phyloP scores from a whole-genome alignment of 2,329 filamentous ascomycete genomes.

The Aschersonia sp. region DNA sequence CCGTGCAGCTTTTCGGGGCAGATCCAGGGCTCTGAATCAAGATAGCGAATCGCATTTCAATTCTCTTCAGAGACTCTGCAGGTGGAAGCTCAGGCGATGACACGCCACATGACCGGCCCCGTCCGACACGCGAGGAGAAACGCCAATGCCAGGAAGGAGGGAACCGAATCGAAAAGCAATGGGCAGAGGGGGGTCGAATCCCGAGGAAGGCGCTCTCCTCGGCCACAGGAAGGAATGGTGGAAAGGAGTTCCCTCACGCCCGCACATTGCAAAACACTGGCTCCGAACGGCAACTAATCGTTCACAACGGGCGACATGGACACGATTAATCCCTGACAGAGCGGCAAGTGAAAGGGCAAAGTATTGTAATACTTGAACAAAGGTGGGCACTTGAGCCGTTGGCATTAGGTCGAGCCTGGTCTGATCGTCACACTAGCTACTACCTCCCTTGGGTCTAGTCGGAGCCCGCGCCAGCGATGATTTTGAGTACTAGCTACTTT shows the following conservation, averaged over 20 bases:
- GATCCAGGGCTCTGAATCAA: no score
- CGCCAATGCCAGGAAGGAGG: not conserved
- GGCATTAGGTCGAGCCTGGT: not conserved
- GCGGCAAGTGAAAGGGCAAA: not conserved
- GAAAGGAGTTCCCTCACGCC: no score
- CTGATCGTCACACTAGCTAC: not conserved
- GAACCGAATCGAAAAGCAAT: not conserved
- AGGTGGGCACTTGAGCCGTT: not conserved
- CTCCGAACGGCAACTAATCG: not conserved
- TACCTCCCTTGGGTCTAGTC: not conserved
- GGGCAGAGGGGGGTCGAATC: not conserved
- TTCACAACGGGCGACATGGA: not conserved
- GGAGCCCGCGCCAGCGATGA: not conserved
- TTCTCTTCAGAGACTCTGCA: not conserved
- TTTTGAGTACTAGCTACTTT: no score
- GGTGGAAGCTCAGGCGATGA: not conserved
- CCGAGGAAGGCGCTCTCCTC: not conserved
- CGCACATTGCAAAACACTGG: not conserved
- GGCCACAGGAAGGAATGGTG: no score
- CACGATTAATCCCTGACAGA: not conserved
- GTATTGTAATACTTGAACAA: not conserved
- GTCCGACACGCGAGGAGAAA: not conserved
- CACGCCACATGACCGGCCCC: not conserved
- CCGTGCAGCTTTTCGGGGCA: no score
- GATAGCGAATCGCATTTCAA: not conserved